These are phyloP conservation scores for Canariomyces notabilis DNA, from an alignment of 2,329 filamentous ascomycete species.

Conservation along the genomic window DNA sequence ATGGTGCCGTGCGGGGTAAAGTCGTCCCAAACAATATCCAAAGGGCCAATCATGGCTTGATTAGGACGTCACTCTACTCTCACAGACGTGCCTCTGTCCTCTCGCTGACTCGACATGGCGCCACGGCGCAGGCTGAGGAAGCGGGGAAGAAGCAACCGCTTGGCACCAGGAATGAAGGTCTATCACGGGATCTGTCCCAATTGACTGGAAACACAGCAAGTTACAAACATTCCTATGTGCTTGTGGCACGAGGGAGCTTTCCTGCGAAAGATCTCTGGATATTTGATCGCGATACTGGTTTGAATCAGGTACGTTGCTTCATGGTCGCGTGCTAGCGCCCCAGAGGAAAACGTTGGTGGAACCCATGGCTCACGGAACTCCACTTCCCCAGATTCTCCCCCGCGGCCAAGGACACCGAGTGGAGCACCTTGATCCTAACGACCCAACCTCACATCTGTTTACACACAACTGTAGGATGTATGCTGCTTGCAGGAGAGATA, in stretches of 20 bases:
- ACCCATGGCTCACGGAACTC: slow-evolving; percentile 8
- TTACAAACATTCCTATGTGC: not conserved
- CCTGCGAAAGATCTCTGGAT: not conserved
- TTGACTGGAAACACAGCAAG: not conserved
- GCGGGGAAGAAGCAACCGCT: not conserved
- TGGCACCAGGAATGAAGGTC: too few species aligned
- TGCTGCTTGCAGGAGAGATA: too few species aligned
- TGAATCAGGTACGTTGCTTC: not conserved
- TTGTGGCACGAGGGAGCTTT: not conserved
- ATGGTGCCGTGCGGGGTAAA: slow-evolving; percentile 25
- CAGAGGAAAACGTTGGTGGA: slow-evolving; percentile 12
- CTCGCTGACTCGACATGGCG: slow-evolving; percentile 14
- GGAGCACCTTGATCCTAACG: slow-evolving; percentile 16
- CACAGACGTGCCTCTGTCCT: slow-evolving; percentile 13
- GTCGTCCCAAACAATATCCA: slow-evolving; percentile 19
- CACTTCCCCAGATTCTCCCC: slow-evolving; percentile 25
- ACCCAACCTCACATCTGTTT: not conserved
- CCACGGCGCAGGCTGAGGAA: slow-evolving; percentile 9
- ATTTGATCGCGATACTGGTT: slow-evolving; percentile 6
- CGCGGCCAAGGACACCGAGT: slow-evolving; percentile 17
- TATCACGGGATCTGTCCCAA: not conserved
- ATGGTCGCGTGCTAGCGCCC: slow-evolving; percentile 9
- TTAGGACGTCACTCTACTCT: slow-evolving; percentile 21
- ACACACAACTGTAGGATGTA: not conserved
- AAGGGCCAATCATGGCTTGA: slow-evolving; percentile 24